These are phyloP conservation scores for Drosera spatulata DNA, from an alignment of 179 eudicot genomes.

Conservation along the genomic window DNA sequence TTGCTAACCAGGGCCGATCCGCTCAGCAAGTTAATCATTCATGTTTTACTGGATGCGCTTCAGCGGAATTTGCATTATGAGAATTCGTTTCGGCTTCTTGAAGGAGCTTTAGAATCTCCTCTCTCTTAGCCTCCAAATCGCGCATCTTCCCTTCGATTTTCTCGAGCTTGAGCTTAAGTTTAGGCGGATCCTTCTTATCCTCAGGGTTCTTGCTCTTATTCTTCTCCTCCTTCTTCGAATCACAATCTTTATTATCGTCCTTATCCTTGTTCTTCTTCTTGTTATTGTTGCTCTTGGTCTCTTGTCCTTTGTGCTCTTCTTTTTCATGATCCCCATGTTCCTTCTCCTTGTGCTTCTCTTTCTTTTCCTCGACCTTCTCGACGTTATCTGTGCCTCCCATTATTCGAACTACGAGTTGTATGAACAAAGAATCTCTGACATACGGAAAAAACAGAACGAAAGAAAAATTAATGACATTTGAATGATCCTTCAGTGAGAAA, in stretches of 20 bases:
- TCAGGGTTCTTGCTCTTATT: background rate
- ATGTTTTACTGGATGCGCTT: no score
- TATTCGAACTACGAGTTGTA: no score
- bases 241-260: background rate
- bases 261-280: background rate
- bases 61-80: no score
- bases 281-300: background rate
- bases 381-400: no score
- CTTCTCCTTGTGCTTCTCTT: no score
- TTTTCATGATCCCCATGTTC: background rate
- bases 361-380: no score
- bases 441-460: no score
- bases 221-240: background rate
- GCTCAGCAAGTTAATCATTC: no score
- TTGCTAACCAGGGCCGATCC: no score
- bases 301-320: background rate
- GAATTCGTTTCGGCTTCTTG: background rate
- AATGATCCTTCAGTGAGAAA: no score
- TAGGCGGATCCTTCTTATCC: background rate
- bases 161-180: background rate
- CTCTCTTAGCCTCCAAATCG: background rate
- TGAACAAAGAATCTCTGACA: no score
- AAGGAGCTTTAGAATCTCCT: background rate
- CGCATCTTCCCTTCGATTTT: background rate
- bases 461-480: no score